phyloP scores from a whole-genome alignment of 2,329 filamentous ascomycete genomes.

The Curvularia lunata region DNA sequence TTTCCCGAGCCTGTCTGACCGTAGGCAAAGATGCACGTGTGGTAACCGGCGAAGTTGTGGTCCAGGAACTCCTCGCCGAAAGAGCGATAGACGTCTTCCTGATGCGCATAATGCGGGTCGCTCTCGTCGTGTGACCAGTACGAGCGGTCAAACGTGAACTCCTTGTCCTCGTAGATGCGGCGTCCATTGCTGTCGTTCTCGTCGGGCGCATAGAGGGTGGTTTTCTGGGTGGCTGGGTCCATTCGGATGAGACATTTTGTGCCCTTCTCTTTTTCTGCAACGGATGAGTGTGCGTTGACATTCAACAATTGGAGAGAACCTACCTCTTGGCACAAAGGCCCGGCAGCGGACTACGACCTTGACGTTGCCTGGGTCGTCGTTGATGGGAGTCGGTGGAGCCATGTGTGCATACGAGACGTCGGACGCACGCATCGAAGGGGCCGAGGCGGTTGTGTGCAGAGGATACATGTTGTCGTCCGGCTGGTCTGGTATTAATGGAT shows the following conservation, averaged over 20 bases:
- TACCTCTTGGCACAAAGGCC: conserved; percentile 57
- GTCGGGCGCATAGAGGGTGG: conserved; percentile 75
- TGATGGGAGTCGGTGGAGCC: conserved; percentile 39
- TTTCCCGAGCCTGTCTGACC: conserved; percentile 98
- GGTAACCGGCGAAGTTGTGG: conserved; percentile 99
- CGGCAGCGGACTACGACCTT: conserved; percentile 59
- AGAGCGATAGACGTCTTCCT: conserved; percentile 92
- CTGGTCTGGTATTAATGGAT: conserved; percentile 31
- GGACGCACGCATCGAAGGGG: conserved; percentile 53
- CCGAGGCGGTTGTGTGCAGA: conserved; percentile 49
- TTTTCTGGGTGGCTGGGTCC: conserved; percentile 85
- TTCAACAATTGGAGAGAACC: neutral
- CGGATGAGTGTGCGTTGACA: conserved; percentile 28
- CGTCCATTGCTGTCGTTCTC: conserved; percentile 66
- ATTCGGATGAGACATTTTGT: conserved; percentile 89
- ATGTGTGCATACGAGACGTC: conserved; percentile 41
- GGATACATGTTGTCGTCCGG: conserved; percentile 42
- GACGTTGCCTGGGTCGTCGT: conserved; percentile 56
- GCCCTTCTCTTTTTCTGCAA: conserved; percentile 76
- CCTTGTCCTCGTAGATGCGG: conserved; percentile 82
- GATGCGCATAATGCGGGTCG: conserved; percentile 86
- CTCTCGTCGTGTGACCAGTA: conserved; percentile 91
- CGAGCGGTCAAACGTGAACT: conserved; percentile 95
- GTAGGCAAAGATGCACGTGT: conserved; percentile 98
- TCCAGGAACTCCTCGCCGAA: conserved; percentile 96